Evolutionary conservation across 371 early-diverging fungal genomes (phyloP).

Genomic region (Zopfochytrium polystomum): DNA sequence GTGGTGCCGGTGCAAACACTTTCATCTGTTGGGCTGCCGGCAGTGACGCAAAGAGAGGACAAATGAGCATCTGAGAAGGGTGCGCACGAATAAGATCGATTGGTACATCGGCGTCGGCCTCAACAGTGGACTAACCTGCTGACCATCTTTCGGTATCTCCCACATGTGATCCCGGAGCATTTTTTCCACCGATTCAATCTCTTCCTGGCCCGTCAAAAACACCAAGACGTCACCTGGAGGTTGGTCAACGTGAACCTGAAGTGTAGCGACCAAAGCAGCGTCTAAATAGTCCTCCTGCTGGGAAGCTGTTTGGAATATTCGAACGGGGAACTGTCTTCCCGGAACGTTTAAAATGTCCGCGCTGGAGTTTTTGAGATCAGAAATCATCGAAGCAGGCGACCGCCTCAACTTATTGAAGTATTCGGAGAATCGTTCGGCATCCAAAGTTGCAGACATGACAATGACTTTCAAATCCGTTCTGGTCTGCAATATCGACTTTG

Average conservation of each 20-base stretch:
- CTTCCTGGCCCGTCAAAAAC: constrained; percentile 86
- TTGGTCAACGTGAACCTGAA: constrained; percentile 87
- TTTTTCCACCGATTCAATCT: constrained; percentile 84
- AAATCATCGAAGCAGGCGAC: constrained; percentile 3
- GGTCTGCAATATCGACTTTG: constrained; percentile 76
- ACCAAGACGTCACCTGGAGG: constrained; percentile 86
- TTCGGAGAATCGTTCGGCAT: constrained; percentile 84
- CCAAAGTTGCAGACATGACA: constrained; percentile 97
- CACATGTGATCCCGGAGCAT: constrained; percentile 61
- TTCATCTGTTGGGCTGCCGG: constrained; percentile 42
- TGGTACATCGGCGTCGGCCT: constrained; percentile 5
- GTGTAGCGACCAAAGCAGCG: constrained; percentile 76
- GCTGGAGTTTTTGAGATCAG: constrained; percentile 35
- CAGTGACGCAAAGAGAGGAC: constrained; percentile 52
- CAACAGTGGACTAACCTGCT: constrained; percentile 14
- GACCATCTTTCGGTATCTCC: constrained; percentile 26
- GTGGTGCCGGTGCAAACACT: constrained; percentile 47
- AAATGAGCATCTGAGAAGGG: constrained; percentile 33
- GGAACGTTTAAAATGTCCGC: constrained; percentile 79
- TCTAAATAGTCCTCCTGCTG: constrained; percentile 90
- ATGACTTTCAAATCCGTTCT: constrained; percentile 81
- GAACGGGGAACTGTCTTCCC: constrained; percentile 88
- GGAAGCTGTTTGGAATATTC: constrained; percentile 68
- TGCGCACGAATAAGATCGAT: background rate
- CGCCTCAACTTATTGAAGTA: constrained; percentile 68